These are phyloP conservation scores for Raddia distichophylla DNA, from an alignment of 176 grass and related monocot genomes.

Conservation along the genomic window DNA sequence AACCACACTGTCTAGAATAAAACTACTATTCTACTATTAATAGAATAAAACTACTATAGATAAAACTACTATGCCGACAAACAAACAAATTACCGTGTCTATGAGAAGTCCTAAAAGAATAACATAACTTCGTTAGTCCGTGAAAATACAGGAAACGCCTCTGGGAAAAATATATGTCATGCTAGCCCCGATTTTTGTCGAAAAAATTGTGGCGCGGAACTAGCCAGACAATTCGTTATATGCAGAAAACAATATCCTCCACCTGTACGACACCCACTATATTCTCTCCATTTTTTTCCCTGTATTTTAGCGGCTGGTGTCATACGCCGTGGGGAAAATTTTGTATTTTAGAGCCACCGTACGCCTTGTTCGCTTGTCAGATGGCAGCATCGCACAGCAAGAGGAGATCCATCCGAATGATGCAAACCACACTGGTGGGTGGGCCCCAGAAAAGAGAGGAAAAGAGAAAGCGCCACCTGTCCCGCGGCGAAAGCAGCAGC, in stretches of 20 bases:
- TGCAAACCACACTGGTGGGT: slow-evolving; percentile 9
- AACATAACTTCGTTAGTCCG: too few relatives aligned
- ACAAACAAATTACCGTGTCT: too few relatives aligned
- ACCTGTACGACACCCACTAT: background rate
- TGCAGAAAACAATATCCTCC: background rate
- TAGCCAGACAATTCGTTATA: background rate
- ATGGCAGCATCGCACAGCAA: too few relatives aligned
- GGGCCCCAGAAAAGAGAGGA: background rate
- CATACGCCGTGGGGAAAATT: background rate
- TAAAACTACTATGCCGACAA: too few relatives aligned
- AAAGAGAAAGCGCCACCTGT: slow-evolving; percentile 41
- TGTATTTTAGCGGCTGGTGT: background rate
- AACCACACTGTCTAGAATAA: too few relatives aligned
- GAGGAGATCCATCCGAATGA: slow-evolving; percentile 15
- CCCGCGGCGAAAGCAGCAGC: slow-evolving; percentile 2
- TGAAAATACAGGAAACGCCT: too few relatives aligned
- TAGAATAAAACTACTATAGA: too few relatives aligned
- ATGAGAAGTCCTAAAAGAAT: too few relatives aligned
- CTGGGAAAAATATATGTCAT: background rate
- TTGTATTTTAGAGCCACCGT: background rate
- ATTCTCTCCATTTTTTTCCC: background rate
- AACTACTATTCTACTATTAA: too few relatives aligned
- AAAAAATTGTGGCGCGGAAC: background rate
- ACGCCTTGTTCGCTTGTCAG: too few relatives aligned
- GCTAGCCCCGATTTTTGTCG: too few relatives aligned